Base-by-base conservation (phyloP, 192 early-diverging fungal genomes). In the Glomus cerebriforme region DNA sequence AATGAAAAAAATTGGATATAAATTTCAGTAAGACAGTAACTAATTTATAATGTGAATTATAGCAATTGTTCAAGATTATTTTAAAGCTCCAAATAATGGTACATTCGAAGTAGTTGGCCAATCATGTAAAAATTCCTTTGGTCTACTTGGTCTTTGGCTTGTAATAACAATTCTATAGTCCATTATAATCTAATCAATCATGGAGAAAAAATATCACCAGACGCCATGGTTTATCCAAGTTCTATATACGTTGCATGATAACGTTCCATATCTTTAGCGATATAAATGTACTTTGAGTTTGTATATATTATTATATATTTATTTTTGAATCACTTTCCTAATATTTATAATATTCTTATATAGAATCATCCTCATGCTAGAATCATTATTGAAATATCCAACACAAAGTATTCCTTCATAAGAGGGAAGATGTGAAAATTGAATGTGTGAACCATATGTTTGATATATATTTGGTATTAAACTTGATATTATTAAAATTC, bases 61-160 rank as follows among this genome's bases (percentile, higher is more conserved):
- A 43, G 2, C 60, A 31, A 22, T 32, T 39, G 37, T 76, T 62
- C 19, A 39, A 63, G 34, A 63, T 26, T 76, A 4, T 29, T 75
- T 76, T 64, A 63, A 76, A 27, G 17, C 24, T 24, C 34, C 74
- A 43, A 73, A 76, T 64, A 64, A 64, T 64, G 7, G 60, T 39
- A 59, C 74, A 7, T 35, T 76, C 63, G n/a, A 34, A 2, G 73
- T 39, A 43, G 22, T 29, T 63, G 59, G 73, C 39, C 59, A 63
- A 63, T 32, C 59, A 37, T 63, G 73, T 75, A 75, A 75, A 59
- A 43, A 35, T 62, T 59, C 62, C 62, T 75, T 63, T 63, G 62
- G 19, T 75, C 37, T 75, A 17, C 27, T 75, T 75, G 31, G 15
- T 75, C 34, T 63, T 8, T 19, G 31, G 19, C 6, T 76, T 62